These are phyloP conservation scores for Colletotrichum eremochloae DNA, from an alignment of 2,329 filamentous ascomycete species.

Conservation along the genomic window DNA sequence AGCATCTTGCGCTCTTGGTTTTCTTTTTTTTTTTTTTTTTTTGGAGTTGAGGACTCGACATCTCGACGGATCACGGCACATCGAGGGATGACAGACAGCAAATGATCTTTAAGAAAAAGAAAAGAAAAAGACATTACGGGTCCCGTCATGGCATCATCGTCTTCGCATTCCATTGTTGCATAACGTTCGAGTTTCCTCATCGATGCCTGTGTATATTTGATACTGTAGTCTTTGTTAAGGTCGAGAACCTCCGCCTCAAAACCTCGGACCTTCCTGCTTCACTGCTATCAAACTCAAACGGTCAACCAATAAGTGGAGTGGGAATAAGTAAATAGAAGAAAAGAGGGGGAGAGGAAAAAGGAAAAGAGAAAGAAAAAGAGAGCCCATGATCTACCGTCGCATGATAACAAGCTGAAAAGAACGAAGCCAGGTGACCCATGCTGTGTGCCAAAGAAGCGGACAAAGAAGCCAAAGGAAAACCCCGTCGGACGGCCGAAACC, in stretches of 20 bases:
- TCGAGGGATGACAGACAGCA: not conserved
- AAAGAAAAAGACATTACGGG: too few relatives aligned
- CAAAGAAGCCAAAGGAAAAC: not conserved
- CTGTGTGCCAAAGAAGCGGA: constrained; percentile 22
- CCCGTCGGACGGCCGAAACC: constrained; percentile 7
- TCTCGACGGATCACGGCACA: not conserved
- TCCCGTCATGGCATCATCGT: too few relatives aligned
- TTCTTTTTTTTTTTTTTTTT: not conserved
- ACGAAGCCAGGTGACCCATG: constrained; percentile 3
- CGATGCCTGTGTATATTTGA: constrained; percentile 2
- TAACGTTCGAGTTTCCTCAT: not conserved
- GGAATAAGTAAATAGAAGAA: not conserved
- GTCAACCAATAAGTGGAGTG: not conserved
- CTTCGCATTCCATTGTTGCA: too few relatives aligned
- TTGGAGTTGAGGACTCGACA: not conserved
- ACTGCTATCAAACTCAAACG: not conserved
- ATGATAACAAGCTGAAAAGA: not conserved
- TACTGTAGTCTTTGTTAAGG: not conserved
- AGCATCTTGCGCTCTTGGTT: too few relatives aligned
- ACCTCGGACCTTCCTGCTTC: not conserved
- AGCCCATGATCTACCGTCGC: constrained; percentile 14
- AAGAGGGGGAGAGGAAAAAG: not conserved
- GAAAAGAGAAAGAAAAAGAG: not conserved
- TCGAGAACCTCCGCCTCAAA: too few relatives aligned
- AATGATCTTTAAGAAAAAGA: not conserved